Base-by-base conservation (phyloP, 164 flowering plant species). In the Umbellularia californica region DNA sequence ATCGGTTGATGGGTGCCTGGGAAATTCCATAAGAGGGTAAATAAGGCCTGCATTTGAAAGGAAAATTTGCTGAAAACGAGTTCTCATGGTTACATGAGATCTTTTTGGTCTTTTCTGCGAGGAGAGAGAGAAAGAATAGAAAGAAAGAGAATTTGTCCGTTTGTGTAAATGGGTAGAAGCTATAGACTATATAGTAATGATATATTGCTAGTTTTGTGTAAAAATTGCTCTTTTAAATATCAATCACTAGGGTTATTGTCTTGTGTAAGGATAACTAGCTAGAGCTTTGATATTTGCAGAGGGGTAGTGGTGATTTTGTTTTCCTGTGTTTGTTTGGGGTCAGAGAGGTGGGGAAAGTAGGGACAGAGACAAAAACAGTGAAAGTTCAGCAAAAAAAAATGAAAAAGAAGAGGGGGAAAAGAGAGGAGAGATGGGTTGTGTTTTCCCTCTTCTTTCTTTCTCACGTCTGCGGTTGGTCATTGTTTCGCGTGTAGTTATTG, bases 21-120 rank as follows among this genome's bases (percentile, higher is more conserved):
- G 50, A 19, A 67, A 30, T 30, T 67, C 78, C 3, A 81, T 75
- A 1, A 71, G 78, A 80, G 72, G 77, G 28, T 19, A 76, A 74
- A 70, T n/a, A 74, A 75, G 13, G 72, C 58, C 69, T 30, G 66
- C 50, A 35, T 63, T 27, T 77, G 65, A 7, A 41, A 14, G 19
- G n/a, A 41, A 41, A 41, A 15, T 55, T 55, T 55, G 60, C n/a
- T 55, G n/a, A 55, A 55, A 55, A 41, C 47, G 47, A 41, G 47
- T 41, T 41, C 10, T 41, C 47, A 3, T 55, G 0, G 60, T 55
- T 55, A 2, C 15, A 1, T 55, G 60, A 55, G 19, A 55, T 55
- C n/a, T 55, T 55, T 55, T 15, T 15, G 17, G 20, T 15, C n/a
- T 55, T 15, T 55, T 55, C n/a, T 55, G n/a, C n/a, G 19, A 5